Evolutionary conservation across 352 stramenopile genomes (phyloP), one percentile per base, ranked within the genome.

Genomic region (Thalassiosira hispida): DNA sequence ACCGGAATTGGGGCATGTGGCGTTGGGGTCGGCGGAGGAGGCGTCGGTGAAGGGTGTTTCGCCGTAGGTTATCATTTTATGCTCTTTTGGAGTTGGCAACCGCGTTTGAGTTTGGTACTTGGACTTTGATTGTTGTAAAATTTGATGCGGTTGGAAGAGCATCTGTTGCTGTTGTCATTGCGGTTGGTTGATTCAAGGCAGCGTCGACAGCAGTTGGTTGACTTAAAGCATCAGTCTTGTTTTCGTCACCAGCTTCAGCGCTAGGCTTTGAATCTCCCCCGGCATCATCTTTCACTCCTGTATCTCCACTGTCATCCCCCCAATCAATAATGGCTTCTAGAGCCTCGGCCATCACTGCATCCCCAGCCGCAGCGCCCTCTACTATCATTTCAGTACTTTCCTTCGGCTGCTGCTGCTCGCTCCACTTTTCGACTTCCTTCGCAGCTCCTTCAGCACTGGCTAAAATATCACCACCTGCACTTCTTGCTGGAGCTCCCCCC

Each of bases 1-100:
- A 18, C 88, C 88, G 40, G 75, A 79, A 0, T 40, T 12, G 0
- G 88, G 84, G 57, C 85, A 91, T 33, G 64, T 70, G 9, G 56
- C 25, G 0, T 49, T 22, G 5, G 77, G 70, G 66, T 73, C 38
- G 11, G 18, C 47, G 12, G n/a, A 27, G 4, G 33, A 42, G 6
- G 83, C 83, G 22, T 89, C 82, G 1, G 67, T 81, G 67, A 70
- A 88, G 42, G 67, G 64, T 44, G 27, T 3, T 14, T 85, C 69
- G 22, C 52, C 78, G 52, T 69, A 81, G n/a, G 60, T 83, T 71
- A 42, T 47, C 55, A 31, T 42, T 38, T 75, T 53, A 8, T 38
- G 55, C 29, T 29, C 23, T 2, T 25, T 33, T 9, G 67, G 9
- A 11, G 49, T 55, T 33, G 57, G 38, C 27, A 12, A 12, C 1